Evolutionary conservation across 805 yeast species (phyloP), one percentile per base, ranked within the genome.

Genomic region (Yamadazyma laniorum): DNA sequence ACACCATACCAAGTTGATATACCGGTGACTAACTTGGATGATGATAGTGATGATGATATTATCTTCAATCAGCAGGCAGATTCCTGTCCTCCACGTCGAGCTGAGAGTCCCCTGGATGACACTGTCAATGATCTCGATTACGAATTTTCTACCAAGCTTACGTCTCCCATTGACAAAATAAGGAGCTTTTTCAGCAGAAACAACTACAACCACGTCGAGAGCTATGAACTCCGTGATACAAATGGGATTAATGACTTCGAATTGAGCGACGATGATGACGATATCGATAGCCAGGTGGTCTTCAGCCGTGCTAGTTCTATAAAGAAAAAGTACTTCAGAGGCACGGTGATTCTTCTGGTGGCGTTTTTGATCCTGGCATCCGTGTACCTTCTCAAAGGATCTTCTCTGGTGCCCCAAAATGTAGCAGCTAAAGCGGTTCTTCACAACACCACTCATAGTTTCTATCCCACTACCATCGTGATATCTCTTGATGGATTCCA

Each of bases 401-500:
- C 25, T 12, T 6, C 4, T 19, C 11, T 13, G 9, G 13, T 25
- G 13, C 35, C 21, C 8, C 26, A 14, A 21, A 6, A 17, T n/a
- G 30, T 25, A 5, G n/a, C 18, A 14, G 6, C 14, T 2, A 43
- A 62, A 42, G 43, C 51, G 7, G 18, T 55, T 2, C 47, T 67
- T 7, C 57, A 66, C 25, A 87, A 87, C 55, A 84, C 87, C 1
- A 82, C 95, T 0, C 79, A 76, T 45, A 65, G 65, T 3, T 86
- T 81, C 58, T 67, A 81, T 50, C 85, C 93, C n/a, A 79, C 95
- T 6, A 90, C 96, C 1, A 62, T 90, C 1, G 55, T 89, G 32
- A 68, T 90, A 1, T 87, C 96, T 0, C 59, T 91, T 19, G 96
- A 87, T 57, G 96, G 96, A 7, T 84, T 90, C 58, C 95, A 90